Base-by-base conservation (phyloP, 1,284 basidiomycete species). In the Microbotryum lychnidis-dioicae region DNA sequence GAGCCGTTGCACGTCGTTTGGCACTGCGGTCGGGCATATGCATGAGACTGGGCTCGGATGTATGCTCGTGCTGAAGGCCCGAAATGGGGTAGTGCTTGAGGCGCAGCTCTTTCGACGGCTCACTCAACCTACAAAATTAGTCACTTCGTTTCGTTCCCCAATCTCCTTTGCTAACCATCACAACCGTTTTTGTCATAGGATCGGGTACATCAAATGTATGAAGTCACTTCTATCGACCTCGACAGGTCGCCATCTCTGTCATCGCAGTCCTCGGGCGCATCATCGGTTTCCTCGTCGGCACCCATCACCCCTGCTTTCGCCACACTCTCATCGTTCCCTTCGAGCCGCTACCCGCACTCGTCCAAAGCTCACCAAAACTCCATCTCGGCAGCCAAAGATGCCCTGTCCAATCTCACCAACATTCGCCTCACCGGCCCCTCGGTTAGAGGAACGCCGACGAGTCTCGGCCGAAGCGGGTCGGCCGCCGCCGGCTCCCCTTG, bases 191-290 rank as follows among this genome's bases (percentile, higher is more conserved):
- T 42, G 9, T 42, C 12, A 31, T 42, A 42, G 37, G 12, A 6
- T 16, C 16, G 37, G 37, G 14, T 12, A 6, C 37, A 31, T 9
- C 12, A 18, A 16, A 42, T 42, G 37, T 42, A 42, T 16, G 37
- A 42, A 4, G 14, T 16, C 16, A 16, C 48, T 21, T 62, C 61
- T 0, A 49, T 60, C 16, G 31, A 29, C 21, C 66, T 67, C 42
- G 66, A 67, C 57, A 57, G 66, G 14, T 67, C 66, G 1, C 66
- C 66, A 6, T 67, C 66, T 1, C 54, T 67, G 33, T 67, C 66
- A 1, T 67, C 66, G 54, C 50, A 62, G 29, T 67, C 61, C 21
- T 57, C 62, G 18, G 57, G 54, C 60, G 51, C 59, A 14, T 63
- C 61, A 1, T 61, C 61, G 10, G 37, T 57, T 14, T 16, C 29